Percentiles rank a stretch among this genome's conserved stretches.
These are phyloP conservation scores for Piromyces sp. DNA, from an alignment of 192 early-diverging fungal species.

Conservation along the genomic window DNA sequence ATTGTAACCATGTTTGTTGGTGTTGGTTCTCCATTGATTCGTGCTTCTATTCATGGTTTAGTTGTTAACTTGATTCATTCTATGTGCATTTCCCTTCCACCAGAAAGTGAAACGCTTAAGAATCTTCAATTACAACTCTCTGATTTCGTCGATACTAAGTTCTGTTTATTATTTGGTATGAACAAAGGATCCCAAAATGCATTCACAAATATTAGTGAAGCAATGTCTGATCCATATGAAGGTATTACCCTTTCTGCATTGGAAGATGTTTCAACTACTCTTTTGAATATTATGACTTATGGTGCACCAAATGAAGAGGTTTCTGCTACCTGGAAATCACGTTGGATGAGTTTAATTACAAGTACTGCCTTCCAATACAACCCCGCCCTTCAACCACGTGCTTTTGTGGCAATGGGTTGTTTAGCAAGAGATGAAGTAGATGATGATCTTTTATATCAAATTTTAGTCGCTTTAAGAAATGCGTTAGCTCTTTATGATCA, in stretches of 20 bases:
- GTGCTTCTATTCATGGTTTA: constrained; percentile 81
- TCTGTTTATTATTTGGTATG: constrained; percentile 62
- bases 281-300: constrained; percentile 39
- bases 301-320: constrained; percentile 54
- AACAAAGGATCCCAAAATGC: constrained; percentile 21
- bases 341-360: constrained; percentile 83
- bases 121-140: constrained; percentile 41
- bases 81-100: constrained; percentile 40
- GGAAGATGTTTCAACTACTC: constrained; percentile 33
- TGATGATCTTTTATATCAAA: constrained; percentile 85
- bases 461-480: constrained; percentile 69
- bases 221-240: constrained; percentile 17
- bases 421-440: constrained; percentile 78
- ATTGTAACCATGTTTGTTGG: constrained; percentile 70
- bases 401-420: constrained; percentile 78
- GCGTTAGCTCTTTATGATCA: constrained; percentile 75
- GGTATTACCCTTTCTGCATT: constrained; percentile 40
- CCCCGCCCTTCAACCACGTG: constrained; percentile 80
- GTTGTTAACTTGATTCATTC: constrained; percentile 83
- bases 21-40: constrained; percentile 64
- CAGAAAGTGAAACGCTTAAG: constrained; percentile 31
- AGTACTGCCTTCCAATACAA: constrained; percentile 88
- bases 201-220: constrained; percentile 31
- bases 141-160: constrained; percentile 67
- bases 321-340: constrained; percentile 63